Evolutionary conservation across 352 stramenopile genomes (phyloP).

Genomic region (Plasmopara muralis): DNA sequence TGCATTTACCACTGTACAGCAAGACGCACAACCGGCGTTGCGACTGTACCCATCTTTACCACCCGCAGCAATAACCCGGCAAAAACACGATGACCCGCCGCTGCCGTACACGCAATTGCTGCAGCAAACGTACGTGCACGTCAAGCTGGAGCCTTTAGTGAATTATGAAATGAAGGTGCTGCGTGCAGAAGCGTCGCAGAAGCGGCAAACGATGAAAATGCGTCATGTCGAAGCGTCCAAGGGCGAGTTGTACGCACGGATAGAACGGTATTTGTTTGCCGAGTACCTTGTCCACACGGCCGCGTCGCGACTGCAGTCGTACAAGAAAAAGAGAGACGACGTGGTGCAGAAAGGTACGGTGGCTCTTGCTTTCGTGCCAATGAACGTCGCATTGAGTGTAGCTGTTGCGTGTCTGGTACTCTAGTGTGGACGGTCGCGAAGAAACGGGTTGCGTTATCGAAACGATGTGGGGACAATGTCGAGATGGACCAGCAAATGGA

Average conservation of each 20-base stretch:
- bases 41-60: constrained; percentile 39
- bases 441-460: constrained; percentile 46
- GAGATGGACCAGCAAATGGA: constrained; percentile 51
- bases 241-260: constrained; percentile 57
- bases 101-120: constrained; percentile 26
- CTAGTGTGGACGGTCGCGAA: constrained; percentile 55
- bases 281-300: constrained; percentile 76
- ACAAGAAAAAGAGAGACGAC: constrained; percentile 58
- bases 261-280: constrained; percentile 72
- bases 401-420: constrained; percentile 3
- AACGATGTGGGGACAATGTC: constrained; percentile 52
- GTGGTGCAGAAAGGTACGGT: constrained; percentile 66
- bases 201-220: constrained; percentile 80
- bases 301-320: constrained; percentile 42
- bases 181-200: constrained; percentile 65
- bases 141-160: constrained; percentile 74
- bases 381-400: background rate
- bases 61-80: background rate
- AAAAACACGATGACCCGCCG: constrained; percentile 4
- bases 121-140: constrained; percentile 49
- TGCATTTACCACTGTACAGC: constrained; percentile 42
- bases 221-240: constrained; percentile 78
- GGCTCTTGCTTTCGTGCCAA: background rate
- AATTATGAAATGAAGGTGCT: constrained; percentile 84
- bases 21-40: constrained; percentile 26